Conservation (phyloP, 805 yeast genomes). For the Candida argentea region DNA sequence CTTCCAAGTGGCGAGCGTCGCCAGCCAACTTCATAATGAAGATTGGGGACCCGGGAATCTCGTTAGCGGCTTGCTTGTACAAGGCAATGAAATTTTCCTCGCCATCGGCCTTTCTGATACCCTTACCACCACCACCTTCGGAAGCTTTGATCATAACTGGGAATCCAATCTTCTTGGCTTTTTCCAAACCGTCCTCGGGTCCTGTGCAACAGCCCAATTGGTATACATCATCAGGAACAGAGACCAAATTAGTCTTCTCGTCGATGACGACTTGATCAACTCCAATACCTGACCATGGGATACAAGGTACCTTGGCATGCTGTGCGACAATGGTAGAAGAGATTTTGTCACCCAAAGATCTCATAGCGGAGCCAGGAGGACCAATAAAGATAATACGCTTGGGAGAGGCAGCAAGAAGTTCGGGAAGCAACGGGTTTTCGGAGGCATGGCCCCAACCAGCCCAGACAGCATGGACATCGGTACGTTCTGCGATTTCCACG, state of each 20-base stretch:
- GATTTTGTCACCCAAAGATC: constrained; percentile 98
- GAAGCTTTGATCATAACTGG: constrained; percentile 99
- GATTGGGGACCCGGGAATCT: constrained; percentile 98
- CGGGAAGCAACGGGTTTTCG: constrained; percentile 95
- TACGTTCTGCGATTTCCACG: constrained; percentile 95
- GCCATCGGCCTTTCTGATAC: constrained; percentile 90
- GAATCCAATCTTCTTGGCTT: constrained; percentile 85
- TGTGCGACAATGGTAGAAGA: constrained; percentile 98
- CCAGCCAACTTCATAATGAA: constrained; percentile 97
- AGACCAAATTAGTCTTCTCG: constrained; percentile 62
- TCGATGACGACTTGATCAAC: constrained; percentile 75
- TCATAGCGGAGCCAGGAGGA: constrained; percentile 99
- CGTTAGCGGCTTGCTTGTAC: constrained; percentile 91
- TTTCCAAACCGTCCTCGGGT: constrained; percentile 81
- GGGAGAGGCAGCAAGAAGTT: constrained; percentile 85
- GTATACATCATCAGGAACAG: constrained; percentile 78
- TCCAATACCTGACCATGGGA: constrained; percentile 99
- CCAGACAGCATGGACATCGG: constrained; percentile 97
- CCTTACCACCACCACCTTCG: constrained; percentile 99
- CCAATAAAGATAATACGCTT: constrained; percentile 90
- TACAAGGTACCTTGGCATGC: constrained; percentile 96
- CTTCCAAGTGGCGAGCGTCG: constrained; percentile 95
- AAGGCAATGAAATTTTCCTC: constrained; percentile 68
- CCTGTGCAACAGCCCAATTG: constrained; percentile 77
- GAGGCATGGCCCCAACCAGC: constrained; percentile 99